Evolutionary conservation across 1,139 yeast species (phyloP).

Genomic region (Meyerozyma sp.): DNA sequence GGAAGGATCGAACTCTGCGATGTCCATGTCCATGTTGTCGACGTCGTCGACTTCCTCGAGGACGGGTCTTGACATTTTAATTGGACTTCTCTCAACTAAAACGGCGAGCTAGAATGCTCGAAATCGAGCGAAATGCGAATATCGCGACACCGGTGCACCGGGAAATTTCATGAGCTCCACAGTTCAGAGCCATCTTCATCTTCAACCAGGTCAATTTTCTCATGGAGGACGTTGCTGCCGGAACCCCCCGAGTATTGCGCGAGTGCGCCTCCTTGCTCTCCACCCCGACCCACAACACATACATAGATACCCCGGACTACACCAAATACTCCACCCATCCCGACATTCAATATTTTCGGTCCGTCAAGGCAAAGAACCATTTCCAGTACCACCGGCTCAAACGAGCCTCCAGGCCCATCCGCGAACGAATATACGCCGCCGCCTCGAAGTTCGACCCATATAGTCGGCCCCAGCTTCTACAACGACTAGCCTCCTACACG

Average conservation of each 20-base stretch:
- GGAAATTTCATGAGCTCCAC: not conserved
- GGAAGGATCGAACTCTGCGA: conserved; percentile 83
- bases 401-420: conserved; percentile 8
- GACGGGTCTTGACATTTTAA: conserved; percentile 54
- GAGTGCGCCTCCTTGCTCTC: conserved; percentile 20
- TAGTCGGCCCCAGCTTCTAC: conserved; percentile 21
- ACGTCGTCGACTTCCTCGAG: conserved; percentile 84
- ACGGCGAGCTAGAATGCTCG: not conserved
- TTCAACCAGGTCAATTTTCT: not conserved
- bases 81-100: not conserved
- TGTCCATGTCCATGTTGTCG: conserved; percentile 88
- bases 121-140: not conserved
- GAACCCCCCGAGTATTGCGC: conserved; percentile 26
- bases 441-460: conserved; percentile 29
- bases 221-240: conserved; percentile 10
- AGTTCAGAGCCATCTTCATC: not conserved
- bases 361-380: conserved; percentile 32
- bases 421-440: not conserved
- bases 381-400: conserved; percentile 31
- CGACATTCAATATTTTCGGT: conserved; percentile 35
- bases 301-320: conserved; percentile 3
- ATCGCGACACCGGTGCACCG: not conserved
- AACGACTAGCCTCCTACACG: conserved; percentile 24
- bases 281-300: not conserved
- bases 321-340: conserved; percentile 26